Conservation (phyloP, 257 asterid species). For the Euphrasia confusa region DNA sequence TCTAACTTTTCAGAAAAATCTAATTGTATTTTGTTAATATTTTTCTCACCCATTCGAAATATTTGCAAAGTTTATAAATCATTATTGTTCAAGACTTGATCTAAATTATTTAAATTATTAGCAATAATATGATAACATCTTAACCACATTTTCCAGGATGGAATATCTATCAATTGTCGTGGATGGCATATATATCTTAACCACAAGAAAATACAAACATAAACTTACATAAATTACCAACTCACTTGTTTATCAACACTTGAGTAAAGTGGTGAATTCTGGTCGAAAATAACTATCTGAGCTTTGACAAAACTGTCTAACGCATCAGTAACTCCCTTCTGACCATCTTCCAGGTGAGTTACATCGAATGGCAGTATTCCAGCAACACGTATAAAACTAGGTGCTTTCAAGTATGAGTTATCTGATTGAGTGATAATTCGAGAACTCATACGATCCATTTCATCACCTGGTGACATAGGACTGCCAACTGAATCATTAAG, state of each 20-base stretch:
- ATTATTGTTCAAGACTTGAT: neutral
- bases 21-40: neutral
- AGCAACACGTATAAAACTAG: constrained; percentile 62
- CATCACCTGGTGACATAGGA: constrained; percentile 38
- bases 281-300: constrained; percentile 70
- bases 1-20: neutral
- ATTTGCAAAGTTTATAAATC: constrained; percentile 2
- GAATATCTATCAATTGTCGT: constrained; percentile 7
- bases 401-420: constrained; percentile 43
- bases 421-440: constrained; percentile 27
- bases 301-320: constrained; percentile 90
- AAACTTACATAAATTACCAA: constrained; percentile 15
- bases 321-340: constrained; percentile 42
- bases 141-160: constrained; percentile 9
- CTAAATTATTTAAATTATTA: neutral
- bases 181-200: neutral
- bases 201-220: constrained; percentile 7
- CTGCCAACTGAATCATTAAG: constrained; percentile 65
- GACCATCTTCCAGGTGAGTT: constrained; percentile 43
- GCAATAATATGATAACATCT: neutral
- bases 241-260: constrained; percentile 71
- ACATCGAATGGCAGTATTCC: constrained; percentile 64
- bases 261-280: constrained; percentile 62
- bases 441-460: constrained; percentile 27
- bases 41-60: neutral